Evolutionary conservation across 345 rosid genomes (phyloP), one percentile per base, ranked within the genome.

Genomic region (Dimocarpus longan): DNA sequence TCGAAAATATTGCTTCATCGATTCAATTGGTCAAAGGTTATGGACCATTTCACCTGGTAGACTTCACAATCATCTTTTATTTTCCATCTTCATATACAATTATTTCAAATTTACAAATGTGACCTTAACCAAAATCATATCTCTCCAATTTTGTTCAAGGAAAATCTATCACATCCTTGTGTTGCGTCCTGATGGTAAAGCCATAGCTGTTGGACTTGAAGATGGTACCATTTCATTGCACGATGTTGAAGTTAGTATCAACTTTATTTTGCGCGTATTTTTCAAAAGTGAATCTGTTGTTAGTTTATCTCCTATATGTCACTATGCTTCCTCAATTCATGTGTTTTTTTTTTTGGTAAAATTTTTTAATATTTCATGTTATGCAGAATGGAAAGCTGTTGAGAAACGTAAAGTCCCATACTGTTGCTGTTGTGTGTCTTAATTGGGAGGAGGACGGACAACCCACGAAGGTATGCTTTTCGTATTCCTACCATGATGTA

Each of bases 141-240:
- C 52, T 48, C 16, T 22, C 39, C 21, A 3, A 48, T 57, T 66
- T 66, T 21, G 76, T 79, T 63, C 15, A 66, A 93, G 98, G 97
- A 80, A 90, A 85, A 85, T 57, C 81, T 44, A 82, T 90, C 68
- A 86, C 93, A 40, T 92, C 96, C 21, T 79, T 90, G 80, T 95
- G 98, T 69, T 95, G 97, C 93, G 91, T 87, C 97, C 95, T 57
- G 97, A 91, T 80, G 96, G 96, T 68, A 93, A 95, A 79, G 97
- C 92, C 12, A 83, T 92, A 76, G 97, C 95, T 62, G 86, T 93
- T 74, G 98, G 99, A 62, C 92, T 91, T 1, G 97, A 93, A 81
- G 96, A 95, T 74, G 98, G 98, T 75, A 90, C 89, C 40, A 84
- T 93, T 86, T 87, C 89, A 0, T 81, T 92, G 85, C 96, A 92